A percentile compares a stretch with the other conserved stretches of the same genome.
phyloP scores from a whole-genome alignment of 192 early-diverging fungal genomes.

The Thamnidium elegans region DNA sequence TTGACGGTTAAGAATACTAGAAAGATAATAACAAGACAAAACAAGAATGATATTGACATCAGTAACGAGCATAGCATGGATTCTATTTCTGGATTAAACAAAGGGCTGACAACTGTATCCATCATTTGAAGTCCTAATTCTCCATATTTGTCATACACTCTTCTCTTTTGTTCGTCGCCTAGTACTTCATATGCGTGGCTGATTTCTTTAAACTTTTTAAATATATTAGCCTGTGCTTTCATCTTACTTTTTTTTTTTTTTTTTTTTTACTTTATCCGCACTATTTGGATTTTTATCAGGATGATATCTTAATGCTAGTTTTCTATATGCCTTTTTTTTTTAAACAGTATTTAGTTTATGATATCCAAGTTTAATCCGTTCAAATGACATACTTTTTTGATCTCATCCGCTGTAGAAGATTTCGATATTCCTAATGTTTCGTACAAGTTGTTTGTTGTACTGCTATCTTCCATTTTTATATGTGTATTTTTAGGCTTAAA shows the following conservation, averaged over 20 bases:
- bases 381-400: constrained; percentile 44
- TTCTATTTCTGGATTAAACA: constrained; percentile 67
- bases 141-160: constrained; percentile 90
- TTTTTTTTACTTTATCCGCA: constrained; percentile 32
- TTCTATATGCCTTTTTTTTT: constrained; percentile 37
- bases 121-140: constrained; percentile 77
- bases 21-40: constrained; percentile 74
- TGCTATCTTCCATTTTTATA: constrained; percentile 49
- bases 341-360: too few species aligned
- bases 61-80: constrained; percentile 61
- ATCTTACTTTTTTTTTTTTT: background rate
- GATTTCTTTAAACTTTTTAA: constrained; percentile 76
- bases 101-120: constrained; percentile 60
- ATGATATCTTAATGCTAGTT: constrained; percentile 59
- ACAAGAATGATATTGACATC: constrained; percentile 45
- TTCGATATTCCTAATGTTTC: constrained; percentile 48
- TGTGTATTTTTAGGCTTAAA: too few species aligned
- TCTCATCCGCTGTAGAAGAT: constrained; percentile 51
- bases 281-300: constrained; percentile 63
- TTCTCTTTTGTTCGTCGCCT: constrained; percentile 74
- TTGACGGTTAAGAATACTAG: constrained; percentile 76
- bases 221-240: background rate
- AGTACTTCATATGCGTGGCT: constrained; percentile 81
- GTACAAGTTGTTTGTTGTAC: constrained; percentile 53
- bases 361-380: background rate